These are phyloP conservation scores for Pancytospora epiphaga DNA, from an alignment of 371 early-diverging fungal species.

Conservation along the genomic window DNA sequence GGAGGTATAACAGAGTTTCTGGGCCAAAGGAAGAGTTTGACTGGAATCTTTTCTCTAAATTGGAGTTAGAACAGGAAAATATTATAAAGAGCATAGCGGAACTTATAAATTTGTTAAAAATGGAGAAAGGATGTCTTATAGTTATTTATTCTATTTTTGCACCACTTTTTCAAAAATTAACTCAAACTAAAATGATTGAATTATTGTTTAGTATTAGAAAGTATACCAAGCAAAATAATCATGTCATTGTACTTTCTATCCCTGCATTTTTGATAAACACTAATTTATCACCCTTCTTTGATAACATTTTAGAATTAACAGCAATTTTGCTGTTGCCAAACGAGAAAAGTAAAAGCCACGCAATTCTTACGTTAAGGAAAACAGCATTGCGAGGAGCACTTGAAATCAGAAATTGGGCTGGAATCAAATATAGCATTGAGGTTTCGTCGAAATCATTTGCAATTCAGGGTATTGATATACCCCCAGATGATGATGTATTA, in stretches of 20 bases:
- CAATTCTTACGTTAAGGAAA: not conserved
- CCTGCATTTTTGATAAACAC: not conserved
- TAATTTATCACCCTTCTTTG: conserved; percentile 1
- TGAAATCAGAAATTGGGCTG: not conserved
- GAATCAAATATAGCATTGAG: conserved; percentile 5
- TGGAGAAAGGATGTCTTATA: not conserved
- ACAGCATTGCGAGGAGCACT: not conserved
- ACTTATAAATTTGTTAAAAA: not conserved
- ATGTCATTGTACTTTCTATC: not conserved
- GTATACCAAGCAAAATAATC: conserved; percentile 10
- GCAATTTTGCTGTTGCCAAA: not conserved
- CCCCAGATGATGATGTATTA: not conserved
- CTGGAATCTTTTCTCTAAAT: not conserved
- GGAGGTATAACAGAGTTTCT: conserved; percentile 2
- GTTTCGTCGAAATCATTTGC: not conserved
- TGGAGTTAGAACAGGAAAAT: not conserved
- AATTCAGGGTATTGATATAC: conserved; percentile 12
- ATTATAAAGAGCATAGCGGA: not conserved
- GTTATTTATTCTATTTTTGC: conserved; percentile 8
- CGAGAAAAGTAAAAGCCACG: not conserved
- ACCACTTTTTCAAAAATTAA: conserved; percentile 1
- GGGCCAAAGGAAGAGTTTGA: not conserved
- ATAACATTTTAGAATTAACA: conserved; percentile 2
- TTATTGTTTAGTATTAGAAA: conserved; percentile 3
- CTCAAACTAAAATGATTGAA: not conserved